Evolutionary conservation across 2,329 filamentous ascomycete genomes (phyloP).

Genomic region (Didymella exigua): DNA sequence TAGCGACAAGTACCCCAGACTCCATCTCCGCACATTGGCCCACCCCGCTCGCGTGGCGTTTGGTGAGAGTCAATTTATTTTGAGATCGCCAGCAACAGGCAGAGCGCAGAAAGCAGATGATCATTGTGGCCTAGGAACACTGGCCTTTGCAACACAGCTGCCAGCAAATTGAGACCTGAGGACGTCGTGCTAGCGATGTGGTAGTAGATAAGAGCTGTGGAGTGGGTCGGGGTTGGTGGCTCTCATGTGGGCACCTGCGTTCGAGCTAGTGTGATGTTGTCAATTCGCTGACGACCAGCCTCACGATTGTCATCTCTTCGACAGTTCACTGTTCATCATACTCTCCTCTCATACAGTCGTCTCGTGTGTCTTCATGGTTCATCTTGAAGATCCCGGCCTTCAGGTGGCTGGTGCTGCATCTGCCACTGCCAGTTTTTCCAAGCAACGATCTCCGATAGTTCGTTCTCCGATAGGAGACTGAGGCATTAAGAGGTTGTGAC

Average conservation of each 20-base stretch:
- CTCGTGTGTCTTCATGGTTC: background rate
- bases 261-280: background rate
- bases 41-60: slow-evolving; percentile 10
- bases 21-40: slow-evolving; percentile 10
- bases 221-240: background rate
- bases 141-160: background rate
- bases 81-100: background rate
- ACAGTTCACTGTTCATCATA: background rate
- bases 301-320: background rate
- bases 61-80: background rate
- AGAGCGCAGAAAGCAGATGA: background rate
- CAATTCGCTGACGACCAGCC: slow-evolving; percentile 1
- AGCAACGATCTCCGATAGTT: background rate
- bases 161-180: background rate
- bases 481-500: background rate
- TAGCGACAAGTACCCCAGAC: slow-evolving; percentile 8
- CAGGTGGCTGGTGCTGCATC: background rate
- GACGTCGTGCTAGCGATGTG: background rate
- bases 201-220: slow-evolving; percentile 7
- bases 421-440: background rate
- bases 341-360: background rate
- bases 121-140: background rate
- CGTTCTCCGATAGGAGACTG: background rate
- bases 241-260: background rate
- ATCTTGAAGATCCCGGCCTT: background rate